These are phyloP conservation scores for Spinellus fusiger DNA, from an alignment of 192 early-diverging fungal species.

Conservation along the genomic window DNA sequence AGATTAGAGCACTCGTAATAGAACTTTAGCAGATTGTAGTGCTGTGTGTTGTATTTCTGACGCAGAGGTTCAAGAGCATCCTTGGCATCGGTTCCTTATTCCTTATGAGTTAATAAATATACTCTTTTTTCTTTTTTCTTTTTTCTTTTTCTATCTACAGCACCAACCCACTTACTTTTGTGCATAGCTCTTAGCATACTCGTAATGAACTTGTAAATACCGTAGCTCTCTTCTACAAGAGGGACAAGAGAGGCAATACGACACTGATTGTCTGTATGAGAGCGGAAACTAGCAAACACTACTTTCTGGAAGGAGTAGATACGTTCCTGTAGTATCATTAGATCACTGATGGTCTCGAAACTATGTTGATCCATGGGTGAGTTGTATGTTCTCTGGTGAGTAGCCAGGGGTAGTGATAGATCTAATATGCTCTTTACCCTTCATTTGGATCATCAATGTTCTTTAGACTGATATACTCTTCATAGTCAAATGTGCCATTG, in stretches of 20 bases:
- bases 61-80: constrained; percentile 87
- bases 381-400: no score
- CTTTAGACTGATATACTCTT: constrained; percentile 91
- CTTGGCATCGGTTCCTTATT: constrained; percentile 56
- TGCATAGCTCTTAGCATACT: constrained; percentile 97
- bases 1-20: constrained; percentile 88
- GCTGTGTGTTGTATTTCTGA: constrained; percentile 77
- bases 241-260: constrained; percentile 93
- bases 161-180: constrained; percentile 47
- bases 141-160: constrained; percentile 3
- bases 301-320: constrained; percentile 89
- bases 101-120: neutral
- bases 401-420: no score
- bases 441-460: constrained; percentile 97
- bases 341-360: constrained; percentile 94
- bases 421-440: constrained; percentile 48
- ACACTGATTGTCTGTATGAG: constrained; percentile 85
- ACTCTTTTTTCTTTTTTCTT: no score
- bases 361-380: constrained; percentile 25
- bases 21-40: constrained; percentile 83
- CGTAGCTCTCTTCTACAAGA: constrained; percentile 92
- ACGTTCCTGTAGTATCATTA: constrained; percentile 87
- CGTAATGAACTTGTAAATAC: constrained; percentile 92
- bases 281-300: constrained; percentile 79
- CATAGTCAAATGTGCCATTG: constrained; percentile 93